A percentile compares a stretch with the other conserved stretches of the same genome.
phyloP scores from a whole-genome alignment of 2,329 filamentous ascomycete genomes.

The Fusarium xyrophilum region DNA sequence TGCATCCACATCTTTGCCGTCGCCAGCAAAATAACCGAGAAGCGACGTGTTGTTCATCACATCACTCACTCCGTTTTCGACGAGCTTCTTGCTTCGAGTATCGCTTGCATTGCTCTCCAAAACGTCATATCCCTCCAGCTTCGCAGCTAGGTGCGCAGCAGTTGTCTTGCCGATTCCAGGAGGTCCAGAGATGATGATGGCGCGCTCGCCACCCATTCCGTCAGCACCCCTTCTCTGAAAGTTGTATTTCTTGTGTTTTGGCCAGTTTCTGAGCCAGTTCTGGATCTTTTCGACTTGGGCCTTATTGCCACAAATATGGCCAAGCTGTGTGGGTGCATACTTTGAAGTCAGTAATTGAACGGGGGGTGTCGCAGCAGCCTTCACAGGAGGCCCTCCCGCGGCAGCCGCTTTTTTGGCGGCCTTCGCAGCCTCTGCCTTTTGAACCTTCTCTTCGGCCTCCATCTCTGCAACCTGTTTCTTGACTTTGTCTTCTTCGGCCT shows the following conservation, averaged over 20 bases:
- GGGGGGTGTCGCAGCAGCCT: constrained; percentile 54
- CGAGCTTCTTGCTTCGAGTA: constrained; percentile 91
- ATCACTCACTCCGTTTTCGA: constrained; percentile 86
- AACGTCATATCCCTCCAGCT: constrained; percentile 90
- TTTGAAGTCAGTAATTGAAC: constrained; percentile 90
- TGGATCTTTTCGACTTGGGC: constrained; percentile 87
- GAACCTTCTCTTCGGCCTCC: constrained; percentile 77
- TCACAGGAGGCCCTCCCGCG: constrained; percentile 34
- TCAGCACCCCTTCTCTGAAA: constrained; percentile 87
- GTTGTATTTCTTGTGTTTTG: constrained; percentile 75
- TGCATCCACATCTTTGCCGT: constrained; percentile 79
- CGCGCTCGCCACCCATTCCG: constrained; percentile 80
- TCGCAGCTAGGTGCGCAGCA: constrained; percentile 91
- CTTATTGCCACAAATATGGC: constrained; percentile 96
- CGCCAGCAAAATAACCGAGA: constrained; percentile 85
- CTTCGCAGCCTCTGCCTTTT: constrained; percentile 59
- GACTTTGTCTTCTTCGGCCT: constrained; percentile 83
- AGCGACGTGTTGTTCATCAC: constrained; percentile 94
- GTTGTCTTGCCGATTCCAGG: constrained; percentile 98
- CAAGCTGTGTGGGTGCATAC: constrained; percentile 85
- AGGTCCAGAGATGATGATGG: constrained; percentile 94
- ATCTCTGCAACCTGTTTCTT: constrained; percentile 82
- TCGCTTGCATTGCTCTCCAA: constrained; percentile 97
- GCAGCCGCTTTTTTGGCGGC: constrained; percentile 53
- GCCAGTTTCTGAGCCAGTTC: constrained; percentile 84